Percentiles rank a stretch among this genome's conserved stretches.
Conservation (phyloP, 108 stramenopile species). For the Pseudonitzschia delicatissima region DNA sequence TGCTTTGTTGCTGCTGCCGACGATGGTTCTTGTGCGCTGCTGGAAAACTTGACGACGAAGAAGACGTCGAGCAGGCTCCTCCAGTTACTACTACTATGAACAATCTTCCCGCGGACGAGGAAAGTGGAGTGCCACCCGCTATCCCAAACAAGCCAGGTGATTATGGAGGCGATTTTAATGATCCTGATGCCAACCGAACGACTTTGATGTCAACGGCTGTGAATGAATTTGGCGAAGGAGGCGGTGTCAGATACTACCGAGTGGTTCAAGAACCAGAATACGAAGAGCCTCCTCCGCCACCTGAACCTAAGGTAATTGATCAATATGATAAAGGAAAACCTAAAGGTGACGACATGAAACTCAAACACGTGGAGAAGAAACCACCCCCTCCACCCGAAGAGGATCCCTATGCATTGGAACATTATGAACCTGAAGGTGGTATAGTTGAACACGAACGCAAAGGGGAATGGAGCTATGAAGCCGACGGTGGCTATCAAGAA, state of each 20-base stretch:
- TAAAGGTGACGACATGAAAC: slow-evolving; percentile 23
- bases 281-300: slow-evolving; percentile 24
- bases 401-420: slow-evolving; percentile 36
- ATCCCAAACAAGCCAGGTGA: neutral
- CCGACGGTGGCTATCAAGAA: slow-evolving; percentile 25
- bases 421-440: slow-evolving; percentile 38
- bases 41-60: slow-evolving; percentile 28
- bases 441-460: slow-evolving; percentile 34
- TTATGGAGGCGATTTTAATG: slow-evolving; percentile 18
- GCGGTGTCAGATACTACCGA: slow-evolving; percentile 25
- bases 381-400: slow-evolving; percentile 25
- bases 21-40: slow-evolving; percentile 33
- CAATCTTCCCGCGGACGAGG: slow-evolving; percentile 3
- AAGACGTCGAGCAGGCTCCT: slow-evolving; percentile 19
- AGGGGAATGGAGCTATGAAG: slow-evolving; percentile 29
- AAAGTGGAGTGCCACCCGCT: neutral
- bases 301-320: slow-evolving; percentile 28
- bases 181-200: slow-evolving; percentile 22
- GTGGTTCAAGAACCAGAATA: slow-evolving; percentile 37
- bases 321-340: slow-evolving; percentile 25
- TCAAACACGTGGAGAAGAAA: slow-evolving; percentile 23
- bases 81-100: slow-evolving; percentile 1
- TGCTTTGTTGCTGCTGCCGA: slow-evolving; percentile 28
- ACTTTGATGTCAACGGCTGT: slow-evolving; percentile 12
- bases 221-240: slow-evolving; percentile 19